A percentile compares a stretch with the other conserved stretches of the same genome.
Evolutionary conservation across 257 asterid species (phyloP).

Genomic region (Perilla frutescens): DNA sequence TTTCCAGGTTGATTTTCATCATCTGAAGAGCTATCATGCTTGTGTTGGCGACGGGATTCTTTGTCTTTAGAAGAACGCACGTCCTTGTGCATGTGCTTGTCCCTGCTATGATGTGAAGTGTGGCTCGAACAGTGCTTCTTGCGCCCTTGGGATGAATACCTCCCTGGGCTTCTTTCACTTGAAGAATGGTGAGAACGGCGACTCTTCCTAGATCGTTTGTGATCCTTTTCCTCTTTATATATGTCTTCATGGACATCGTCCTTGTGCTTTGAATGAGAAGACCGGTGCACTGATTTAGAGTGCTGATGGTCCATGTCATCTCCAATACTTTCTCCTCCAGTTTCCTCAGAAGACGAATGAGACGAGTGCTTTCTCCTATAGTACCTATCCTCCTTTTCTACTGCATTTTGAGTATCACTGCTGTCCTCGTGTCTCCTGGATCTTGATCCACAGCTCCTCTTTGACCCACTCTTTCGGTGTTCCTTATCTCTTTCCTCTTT

Average conservation of each 20-base stretch:
- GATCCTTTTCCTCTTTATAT: conserved; percentile 42
- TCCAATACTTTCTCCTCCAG: conserved; percentile 34
- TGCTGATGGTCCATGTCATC: conserved; percentile 39
- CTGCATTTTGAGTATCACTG: conserved; percentile 20
- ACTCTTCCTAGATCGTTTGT: conserved; percentile 48
- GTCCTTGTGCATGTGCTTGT: conserved; percentile 38
- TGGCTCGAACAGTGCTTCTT: conserved; percentile 57
- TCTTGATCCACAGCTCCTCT: conserved; percentile 32
- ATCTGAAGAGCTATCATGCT: conserved; percentile 48
- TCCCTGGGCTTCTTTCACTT: conserved; percentile 48
- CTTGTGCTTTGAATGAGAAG: conserved; percentile 40
- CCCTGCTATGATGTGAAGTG: conserved; percentile 40
- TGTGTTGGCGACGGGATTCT: conserved; percentile 40
- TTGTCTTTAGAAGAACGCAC: conserved; percentile 49
- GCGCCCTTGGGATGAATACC: background rate
- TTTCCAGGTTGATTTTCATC: conserved; percentile 41
- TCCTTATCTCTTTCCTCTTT: conserved; percentile 41
- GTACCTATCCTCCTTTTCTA: conserved; percentile 23
- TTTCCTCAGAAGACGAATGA: conserved; percentile 25
- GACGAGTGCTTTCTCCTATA: conserved; percentile 26
- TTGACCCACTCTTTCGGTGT: background rate
- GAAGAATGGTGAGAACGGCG: conserved; percentile 47
- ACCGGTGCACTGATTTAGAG: conserved; percentile 21
- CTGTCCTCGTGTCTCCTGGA: conserved; percentile 29
- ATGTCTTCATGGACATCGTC: conserved; percentile 35